Evolutionary conservation across 1,284 basidiomycete genomes (phyloP), one percentile per base, ranked within the genome.

Genomic region (Melanopsichium pennsylvanicum): DNA sequence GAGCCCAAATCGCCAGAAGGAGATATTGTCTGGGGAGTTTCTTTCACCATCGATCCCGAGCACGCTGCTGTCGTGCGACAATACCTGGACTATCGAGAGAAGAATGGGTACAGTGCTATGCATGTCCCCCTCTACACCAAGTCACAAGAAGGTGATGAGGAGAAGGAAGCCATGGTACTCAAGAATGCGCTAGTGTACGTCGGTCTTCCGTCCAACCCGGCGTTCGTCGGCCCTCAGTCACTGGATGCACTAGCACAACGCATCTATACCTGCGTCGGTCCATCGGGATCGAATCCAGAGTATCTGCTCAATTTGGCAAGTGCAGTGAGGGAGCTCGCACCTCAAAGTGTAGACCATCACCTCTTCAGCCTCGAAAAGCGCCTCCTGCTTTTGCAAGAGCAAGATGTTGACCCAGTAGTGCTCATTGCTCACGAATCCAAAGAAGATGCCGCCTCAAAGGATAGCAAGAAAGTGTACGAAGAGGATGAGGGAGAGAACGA

Each of bases 71-170:
- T 91, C 80, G 91, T 92, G 13, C 85, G 89, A 33, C 88, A 88
- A 45, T 91, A 93, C 79, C 82, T 93, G 76, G 91, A 91, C 89
- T 76, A 90, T 75, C 84, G 91, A 57, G 91, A 92, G 83, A 92
- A 92, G 86, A 89, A 88, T 40, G 55, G 78, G 35, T 70, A 56
- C 47, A 60, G 62, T 11, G 48, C 76, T 4, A 63, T 74, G 50
- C 44, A 59, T 25, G 72, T 66, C 12, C 51, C 68, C 6, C 60
- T 80, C 21, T 70, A 52, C 86, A 87, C 74, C 84, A 85, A 11
- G 59, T 29, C 40, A 18, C 15, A 37, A 23, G 59, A 42, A 1
- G 46, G 87, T 9, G 84, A 85, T 11, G 80, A 84, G 25, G 88
- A 86, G 2, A 59, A 81, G 11, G n/a, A n/a, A n/a, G n/a, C n/a